Evolutionary conservation across 1,284 basidiomycete species (phyloP).

Genomic region (Moesziomyces aphidis): DNA sequence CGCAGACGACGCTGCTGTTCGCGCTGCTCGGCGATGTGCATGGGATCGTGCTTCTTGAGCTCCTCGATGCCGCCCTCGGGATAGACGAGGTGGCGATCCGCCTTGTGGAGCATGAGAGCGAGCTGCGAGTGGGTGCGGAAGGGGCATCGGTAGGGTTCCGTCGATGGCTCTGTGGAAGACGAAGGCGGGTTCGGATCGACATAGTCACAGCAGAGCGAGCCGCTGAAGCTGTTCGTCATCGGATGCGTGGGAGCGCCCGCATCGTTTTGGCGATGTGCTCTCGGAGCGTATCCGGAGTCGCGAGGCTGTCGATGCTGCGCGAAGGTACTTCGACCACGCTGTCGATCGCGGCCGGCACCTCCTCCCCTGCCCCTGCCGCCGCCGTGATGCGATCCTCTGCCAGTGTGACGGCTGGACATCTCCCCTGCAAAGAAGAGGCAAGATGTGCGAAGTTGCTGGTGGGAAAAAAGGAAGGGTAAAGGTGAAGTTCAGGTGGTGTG

Average conservation of each 20-base stretch:
- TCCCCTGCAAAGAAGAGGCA: neutral
- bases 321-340: constrained; percentile 23
- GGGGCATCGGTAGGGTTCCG: constrained; percentile 23
- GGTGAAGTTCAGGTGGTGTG: neutral
- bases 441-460: neutral
- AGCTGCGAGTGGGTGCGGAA: constrained; percentile 40
- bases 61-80: constrained; percentile 61
- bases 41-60: constrained; percentile 58
- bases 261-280: constrained; percentile 5
- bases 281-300: constrained; percentile 29
- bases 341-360: constrained; percentile 2
- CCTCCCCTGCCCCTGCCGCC: constrained; percentile 11
- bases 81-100: constrained; percentile 63
- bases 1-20: constrained; percentile 38
- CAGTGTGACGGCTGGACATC: constrained; percentile 15
- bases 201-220: constrained; percentile 36
- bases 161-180: constrained; percentile 14
- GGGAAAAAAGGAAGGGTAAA: neutral
- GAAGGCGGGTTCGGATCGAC: constrained; percentile 37
- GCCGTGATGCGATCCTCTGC: constrained; percentile 4
- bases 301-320: constrained; percentile 34
- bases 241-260: neutral
- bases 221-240: constrained; percentile 3
- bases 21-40: constrained; percentile 58
- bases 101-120: constrained; percentile 60